These are phyloP conservation scores for Cicer judaicum DNA, from an alignment of 306 rosid species.

Conservation along the genomic window DNA sequence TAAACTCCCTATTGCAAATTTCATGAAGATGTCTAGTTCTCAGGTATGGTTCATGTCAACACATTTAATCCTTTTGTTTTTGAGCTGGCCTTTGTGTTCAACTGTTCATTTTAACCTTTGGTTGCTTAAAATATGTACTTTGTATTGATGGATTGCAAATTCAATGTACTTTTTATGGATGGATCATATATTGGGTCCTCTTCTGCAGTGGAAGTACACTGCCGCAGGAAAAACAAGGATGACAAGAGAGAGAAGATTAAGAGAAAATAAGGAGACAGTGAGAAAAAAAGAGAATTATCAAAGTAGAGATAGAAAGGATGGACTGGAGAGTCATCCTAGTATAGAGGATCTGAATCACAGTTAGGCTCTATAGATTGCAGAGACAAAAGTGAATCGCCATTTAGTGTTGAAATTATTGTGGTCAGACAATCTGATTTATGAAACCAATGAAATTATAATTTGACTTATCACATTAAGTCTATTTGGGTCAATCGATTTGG, in stretches of 20 bases:
- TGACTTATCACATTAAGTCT: neutral
- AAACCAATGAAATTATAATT: neutral
- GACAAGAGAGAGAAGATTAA: neutral
- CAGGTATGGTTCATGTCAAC: conserved; percentile 65
- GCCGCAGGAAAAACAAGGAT: neutral
- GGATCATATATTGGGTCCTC: neutral
- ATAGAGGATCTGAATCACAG: neutral
- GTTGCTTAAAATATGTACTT: neutral
- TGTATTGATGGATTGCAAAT: neutral
- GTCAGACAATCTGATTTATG: neutral
- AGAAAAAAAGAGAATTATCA: neutral
- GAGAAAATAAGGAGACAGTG: neutral
- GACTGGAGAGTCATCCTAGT: neutral
- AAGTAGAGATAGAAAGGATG: neutral
- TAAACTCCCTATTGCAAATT: conserved; percentile 82
- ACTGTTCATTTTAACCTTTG: neutral
- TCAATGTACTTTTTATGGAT: neutral
- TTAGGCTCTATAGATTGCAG: neutral
- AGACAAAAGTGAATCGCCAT: neutral
- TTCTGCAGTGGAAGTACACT: neutral
- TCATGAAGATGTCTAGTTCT: conserved; percentile 86
- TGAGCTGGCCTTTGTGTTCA: neutral
- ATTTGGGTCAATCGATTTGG: neutral
- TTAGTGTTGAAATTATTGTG: neutral
- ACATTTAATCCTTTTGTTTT: conserved; percentile 8